Evolutionary conservation across 1,139 yeast genomes (phyloP).

Genomic region (Candida gigantensis): DNA sequence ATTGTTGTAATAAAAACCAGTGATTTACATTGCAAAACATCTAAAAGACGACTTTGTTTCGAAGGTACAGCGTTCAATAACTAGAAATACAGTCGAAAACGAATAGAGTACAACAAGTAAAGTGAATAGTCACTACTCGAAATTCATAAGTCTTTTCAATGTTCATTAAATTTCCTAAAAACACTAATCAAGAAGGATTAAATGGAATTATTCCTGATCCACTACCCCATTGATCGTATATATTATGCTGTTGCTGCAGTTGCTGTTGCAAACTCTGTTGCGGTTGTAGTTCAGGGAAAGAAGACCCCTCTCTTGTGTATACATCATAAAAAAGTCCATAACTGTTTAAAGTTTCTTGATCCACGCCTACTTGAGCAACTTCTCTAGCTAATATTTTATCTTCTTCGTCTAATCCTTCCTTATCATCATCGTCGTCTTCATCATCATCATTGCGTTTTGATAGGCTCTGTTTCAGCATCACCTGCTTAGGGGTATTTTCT

Average conservation of each 20-base stretch:
- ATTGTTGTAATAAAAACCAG: no score
- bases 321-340: conserved; percentile 41
- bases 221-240: conserved; percentile 23
- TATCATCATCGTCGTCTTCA: conserved; percentile 8
- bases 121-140: no score
- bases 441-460: conserved; percentile 8
- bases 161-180: no score
- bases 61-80: no score
- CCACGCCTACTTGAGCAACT: conserved; percentile 30
- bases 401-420: conserved; percentile 14
- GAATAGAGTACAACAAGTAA: no score
- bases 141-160: no score
- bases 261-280: conserved; percentile 8
- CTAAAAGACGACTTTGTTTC: no score
- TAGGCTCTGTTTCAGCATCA: not conserved
- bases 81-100: no score
- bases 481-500: conserved; percentile 7
- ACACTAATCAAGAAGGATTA: conserved; percentile 31
- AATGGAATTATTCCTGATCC: conserved; percentile 39
- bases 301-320: conserved; percentile 36
- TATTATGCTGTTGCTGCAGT: conserved; percentile 5
- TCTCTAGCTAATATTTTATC: conserved; percentile 17
- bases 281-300: conserved; percentile 24
- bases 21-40: no score
- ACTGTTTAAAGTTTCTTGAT: conserved; percentile 33